Percentiles rank a stretch among this genome's conserved stretches.
Evolutionary conservation across 1,139 yeast species (phyloP).

Genomic region (Diutina catenulata): DNA sequence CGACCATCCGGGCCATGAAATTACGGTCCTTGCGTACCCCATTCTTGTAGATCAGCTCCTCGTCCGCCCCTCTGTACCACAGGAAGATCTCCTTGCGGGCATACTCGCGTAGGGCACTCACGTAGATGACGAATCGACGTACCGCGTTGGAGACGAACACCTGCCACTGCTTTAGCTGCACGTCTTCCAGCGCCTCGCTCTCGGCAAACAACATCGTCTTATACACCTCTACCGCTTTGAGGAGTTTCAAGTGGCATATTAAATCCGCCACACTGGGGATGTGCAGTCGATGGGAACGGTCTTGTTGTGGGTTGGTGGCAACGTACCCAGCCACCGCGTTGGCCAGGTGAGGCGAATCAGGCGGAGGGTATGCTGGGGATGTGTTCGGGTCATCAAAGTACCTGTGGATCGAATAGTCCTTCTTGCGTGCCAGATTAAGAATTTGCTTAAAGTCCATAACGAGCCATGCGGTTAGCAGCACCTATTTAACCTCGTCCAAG

Average conservation of each 20-base stretch:
- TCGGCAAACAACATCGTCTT: neutral
- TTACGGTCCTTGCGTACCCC: constrained; percentile 6
- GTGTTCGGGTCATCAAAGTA: neutral
- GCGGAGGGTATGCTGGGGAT: neutral
- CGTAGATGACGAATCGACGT: constrained; percentile 19
- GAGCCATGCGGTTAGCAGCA: too few relatives aligned
- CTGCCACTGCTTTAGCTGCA: constrained; percentile 16
- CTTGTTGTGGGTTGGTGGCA: neutral
- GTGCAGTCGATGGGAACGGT: neutral
- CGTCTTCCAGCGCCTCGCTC: constrained; percentile 2
- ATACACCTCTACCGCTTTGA: neutral
- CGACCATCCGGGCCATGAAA: constrained; percentile 6
- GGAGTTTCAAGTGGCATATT: neutral
- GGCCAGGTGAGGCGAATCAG: neutral
- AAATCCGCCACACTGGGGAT: neutral
- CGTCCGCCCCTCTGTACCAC: constrained; percentile 4
- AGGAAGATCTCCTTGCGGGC: constrained; percentile 3
- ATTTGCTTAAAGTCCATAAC: constrained; percentile 1
- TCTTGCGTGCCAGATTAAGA: neutral
- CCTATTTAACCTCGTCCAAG: too few relatives aligned
- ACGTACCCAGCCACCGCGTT: neutral
- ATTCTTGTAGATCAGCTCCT: constrained; percentile 5
- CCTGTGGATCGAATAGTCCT: constrained; percentile 2
- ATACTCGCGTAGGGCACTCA: constrained; percentile 12
- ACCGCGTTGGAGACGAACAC: constrained; percentile 19